phyloP scores from a whole-genome alignment of 345 rosid species.

The Arabidopsis arenosa region DNA sequence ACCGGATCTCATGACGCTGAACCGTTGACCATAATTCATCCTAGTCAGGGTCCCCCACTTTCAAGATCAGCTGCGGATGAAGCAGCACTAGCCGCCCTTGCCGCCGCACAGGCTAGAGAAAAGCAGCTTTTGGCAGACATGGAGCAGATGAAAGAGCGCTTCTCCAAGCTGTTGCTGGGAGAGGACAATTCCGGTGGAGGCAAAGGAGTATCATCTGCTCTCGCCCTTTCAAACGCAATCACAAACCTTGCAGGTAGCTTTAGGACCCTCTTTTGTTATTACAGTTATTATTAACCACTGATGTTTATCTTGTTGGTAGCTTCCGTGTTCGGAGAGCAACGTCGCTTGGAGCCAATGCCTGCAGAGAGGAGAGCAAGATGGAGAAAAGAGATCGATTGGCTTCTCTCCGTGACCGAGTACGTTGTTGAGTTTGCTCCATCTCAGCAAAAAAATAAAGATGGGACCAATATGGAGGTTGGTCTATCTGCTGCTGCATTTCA shows the following conservation, averaged over 20 bases:
- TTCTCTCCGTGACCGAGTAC: conserved; percentile 64
- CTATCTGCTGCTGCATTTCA: conserved; percentile 8
- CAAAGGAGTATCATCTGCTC: conserved; percentile 76
- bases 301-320: conserved; percentile 39
- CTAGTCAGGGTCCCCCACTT: conserved; percentile 34
- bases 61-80: conserved; percentile 35
- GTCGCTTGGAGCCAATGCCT: conserved; percentile 67
- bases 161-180: conserved; percentile 67
- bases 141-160: conserved; percentile 71
- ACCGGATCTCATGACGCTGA: conserved; percentile 31
- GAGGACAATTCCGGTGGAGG: conserved; percentile 84
- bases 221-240: conserved; percentile 66
- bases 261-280: neutral
- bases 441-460: conserved; percentile 65
- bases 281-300: neutral
- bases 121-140: conserved; percentile 53
- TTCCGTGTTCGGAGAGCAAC: conserved; percentile 57
- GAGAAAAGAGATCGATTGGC: conserved; percentile 75
- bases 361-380: conserved; percentile 64
- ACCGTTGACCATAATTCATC: conserved; percentile 32
- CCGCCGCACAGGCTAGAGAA: conserved; percentile 45
- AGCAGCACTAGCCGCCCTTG: conserved; percentile 34
- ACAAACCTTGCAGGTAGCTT: conserved; percentile 53
- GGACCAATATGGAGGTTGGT: conserved; percentile 61
- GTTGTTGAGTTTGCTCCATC: conserved; percentile 72